phyloP scores from a whole-genome alignment of 108 stramenopile species.

The Poteriospumella lacustris region DNA sequence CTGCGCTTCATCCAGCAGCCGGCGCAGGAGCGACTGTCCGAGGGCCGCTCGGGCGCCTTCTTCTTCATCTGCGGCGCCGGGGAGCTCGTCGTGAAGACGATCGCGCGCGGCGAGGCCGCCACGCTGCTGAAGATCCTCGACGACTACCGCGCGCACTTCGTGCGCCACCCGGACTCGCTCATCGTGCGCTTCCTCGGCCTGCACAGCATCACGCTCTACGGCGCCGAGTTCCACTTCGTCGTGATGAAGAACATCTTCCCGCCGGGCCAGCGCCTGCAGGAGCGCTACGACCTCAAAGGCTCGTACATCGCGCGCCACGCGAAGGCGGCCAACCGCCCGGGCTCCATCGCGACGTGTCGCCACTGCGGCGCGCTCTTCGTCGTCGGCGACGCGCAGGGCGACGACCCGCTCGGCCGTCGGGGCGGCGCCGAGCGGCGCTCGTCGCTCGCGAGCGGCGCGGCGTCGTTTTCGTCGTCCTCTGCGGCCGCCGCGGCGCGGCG shows the following conservation, averaged over 20 bases:
- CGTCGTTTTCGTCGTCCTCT: no score
- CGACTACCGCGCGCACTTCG: conserved; percentile 26
- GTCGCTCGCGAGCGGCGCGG: no score
- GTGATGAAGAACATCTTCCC: conserved; percentile 40
- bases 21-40: conserved; percentile 31
- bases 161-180: conserved; percentile 22
- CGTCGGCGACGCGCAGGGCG: no score
- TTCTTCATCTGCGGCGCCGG: conserved; percentile 33
- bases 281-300: conserved; percentile 42
- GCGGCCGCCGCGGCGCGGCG: no score
- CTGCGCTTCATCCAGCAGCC: neutral
- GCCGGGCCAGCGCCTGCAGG: neutral
- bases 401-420: no score
- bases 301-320: conserved; percentile 33
- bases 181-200: conserved; percentile 34
- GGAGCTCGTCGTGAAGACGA: conserved; percentile 38
- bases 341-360: neutral
- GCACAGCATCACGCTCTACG: conserved; percentile 35
- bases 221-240: conserved; percentile 30
- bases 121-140: conserved; percentile 30
- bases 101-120: neutral
- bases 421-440: no score
- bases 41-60: conserved; percentile 41
- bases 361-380: conserved; percentile 4
- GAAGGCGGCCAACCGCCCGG: neutral